These are phyloP conservation scores for Pseudogymnoascus verrucosus DNA, from an alignment of 2,329 filamentous ascomycete genomes.

Conservation along the genomic window DNA sequence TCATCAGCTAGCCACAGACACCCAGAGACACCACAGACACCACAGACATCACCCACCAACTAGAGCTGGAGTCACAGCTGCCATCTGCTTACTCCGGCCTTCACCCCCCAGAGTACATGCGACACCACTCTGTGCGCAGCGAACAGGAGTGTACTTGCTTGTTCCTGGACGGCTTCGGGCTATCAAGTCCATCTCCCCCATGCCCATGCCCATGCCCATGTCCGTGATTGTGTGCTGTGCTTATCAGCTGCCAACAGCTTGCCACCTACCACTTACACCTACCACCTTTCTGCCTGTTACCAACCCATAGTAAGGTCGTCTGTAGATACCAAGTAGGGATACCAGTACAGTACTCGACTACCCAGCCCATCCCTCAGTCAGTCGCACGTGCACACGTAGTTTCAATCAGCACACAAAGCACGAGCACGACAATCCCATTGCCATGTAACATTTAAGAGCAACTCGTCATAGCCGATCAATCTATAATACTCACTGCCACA, in stretches of 20 bases:
- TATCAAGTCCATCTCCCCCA: not conserved
- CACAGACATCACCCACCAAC: no score
- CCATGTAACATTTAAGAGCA: not conserved
- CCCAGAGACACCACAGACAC: no score
- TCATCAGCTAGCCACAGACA: not conserved
- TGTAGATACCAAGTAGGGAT: not conserved
- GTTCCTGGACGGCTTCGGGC: not conserved
- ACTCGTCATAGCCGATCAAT: not conserved
- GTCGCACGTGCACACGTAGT: not conserved
- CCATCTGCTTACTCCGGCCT: not conserved
- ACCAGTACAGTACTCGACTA: no score
- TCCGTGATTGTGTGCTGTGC: not conserved
- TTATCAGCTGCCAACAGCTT: not conserved
- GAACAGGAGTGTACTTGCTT: not conserved
- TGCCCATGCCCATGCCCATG: no score
- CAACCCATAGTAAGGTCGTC: not conserved
- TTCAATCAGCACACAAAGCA: not conserved
- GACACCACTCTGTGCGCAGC: not conserved
- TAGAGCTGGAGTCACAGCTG: not conserved
- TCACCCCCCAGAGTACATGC: no score
- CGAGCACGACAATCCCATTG: not conserved
- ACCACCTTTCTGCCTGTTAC: not conserved
- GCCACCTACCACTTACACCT: no score
- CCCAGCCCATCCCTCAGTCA: not conserved
- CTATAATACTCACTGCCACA: not conserved